phyloP scores from a whole-genome alignment of 768 basidiomycete species.

The Neoboletus subvelutipes region DNA sequence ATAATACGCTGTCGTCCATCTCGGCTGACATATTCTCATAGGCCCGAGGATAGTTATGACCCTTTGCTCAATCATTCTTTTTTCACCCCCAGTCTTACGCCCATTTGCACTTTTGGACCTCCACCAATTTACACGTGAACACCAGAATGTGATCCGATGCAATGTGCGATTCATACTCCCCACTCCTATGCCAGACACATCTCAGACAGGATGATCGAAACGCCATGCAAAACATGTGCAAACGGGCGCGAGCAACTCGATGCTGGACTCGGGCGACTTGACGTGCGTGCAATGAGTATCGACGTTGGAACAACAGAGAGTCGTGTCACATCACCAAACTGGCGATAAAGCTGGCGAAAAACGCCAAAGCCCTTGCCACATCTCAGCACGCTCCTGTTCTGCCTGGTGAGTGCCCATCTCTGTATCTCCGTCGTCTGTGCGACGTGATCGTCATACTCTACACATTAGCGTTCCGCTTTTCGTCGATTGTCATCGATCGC shows the following conservation, averaged over 20 bases:
- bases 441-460: not conserved
- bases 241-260: not conserved
- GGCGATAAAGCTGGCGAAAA: constrained; percentile 43
- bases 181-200: not conserved
- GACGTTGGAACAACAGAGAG: too few species aligned
- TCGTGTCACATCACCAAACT: constrained; percentile 53
- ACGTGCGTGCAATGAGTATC: constrained; percentile 24
- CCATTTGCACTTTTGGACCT: not conserved
- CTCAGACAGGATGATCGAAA: constrained; percentile 6
- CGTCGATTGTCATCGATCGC: not conserved
- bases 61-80: too few species aligned
- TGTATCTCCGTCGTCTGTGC: too few species aligned
- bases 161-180: not conserved
- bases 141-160: not conserved
- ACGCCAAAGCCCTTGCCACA: constrained; percentile 52
- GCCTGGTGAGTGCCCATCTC: constrained; percentile 43
- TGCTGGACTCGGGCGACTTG: too few species aligned
- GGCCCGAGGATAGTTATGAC: too few species aligned
- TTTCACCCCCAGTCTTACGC: not conserved
- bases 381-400: constrained; percentile 52
- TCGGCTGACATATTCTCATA: not conserved
- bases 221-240: not conserved
- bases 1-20: too few species aligned
- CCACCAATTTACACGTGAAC: too few species aligned
- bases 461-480: not conserved